Conservation (phyloP, 345 rosid genomes). For the Litchi chinensis region DNA sequence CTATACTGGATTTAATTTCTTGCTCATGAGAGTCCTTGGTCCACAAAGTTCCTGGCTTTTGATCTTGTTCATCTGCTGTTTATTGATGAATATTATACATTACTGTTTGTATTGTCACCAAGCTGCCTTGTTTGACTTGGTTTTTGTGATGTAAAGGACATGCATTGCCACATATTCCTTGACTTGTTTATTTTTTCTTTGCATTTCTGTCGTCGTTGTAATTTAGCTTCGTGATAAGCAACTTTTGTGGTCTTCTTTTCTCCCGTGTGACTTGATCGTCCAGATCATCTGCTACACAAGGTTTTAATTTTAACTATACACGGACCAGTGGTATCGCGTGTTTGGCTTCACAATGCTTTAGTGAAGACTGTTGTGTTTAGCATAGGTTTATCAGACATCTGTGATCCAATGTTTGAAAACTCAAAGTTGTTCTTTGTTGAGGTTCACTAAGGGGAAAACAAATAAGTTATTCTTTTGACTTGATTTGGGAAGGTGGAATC, state of each 20-base stretch:
- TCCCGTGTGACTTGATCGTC: neutral
- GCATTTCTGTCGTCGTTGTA: neutral
- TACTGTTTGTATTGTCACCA: neutral
- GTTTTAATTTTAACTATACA: neutral
- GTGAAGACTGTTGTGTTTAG: neutral
- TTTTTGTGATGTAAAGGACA: neutral
- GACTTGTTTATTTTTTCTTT: neutral
- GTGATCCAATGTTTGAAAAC: neutral
- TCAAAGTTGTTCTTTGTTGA: neutral
- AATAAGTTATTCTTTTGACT: no score
- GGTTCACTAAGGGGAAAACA: no score
- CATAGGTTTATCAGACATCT: neutral
- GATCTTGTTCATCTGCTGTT: neutral
- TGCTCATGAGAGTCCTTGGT: neutral
- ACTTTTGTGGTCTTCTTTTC: neutral
- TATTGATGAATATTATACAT: neutral
- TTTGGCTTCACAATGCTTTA: neutral
- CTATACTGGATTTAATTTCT: neutral
- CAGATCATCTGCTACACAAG: neutral
- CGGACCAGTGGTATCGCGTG: neutral
- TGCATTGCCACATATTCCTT: neutral
- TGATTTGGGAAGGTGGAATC: neutral
- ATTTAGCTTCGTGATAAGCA: neutral
- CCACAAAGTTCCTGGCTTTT: neutral
- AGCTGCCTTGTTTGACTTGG: constrained; percentile 4